These are phyloP conservation scores for Metarhizium anisopliae DNA, from an alignment of 2,329 filamentous ascomycete genomes.

Conservation along the genomic window DNA sequence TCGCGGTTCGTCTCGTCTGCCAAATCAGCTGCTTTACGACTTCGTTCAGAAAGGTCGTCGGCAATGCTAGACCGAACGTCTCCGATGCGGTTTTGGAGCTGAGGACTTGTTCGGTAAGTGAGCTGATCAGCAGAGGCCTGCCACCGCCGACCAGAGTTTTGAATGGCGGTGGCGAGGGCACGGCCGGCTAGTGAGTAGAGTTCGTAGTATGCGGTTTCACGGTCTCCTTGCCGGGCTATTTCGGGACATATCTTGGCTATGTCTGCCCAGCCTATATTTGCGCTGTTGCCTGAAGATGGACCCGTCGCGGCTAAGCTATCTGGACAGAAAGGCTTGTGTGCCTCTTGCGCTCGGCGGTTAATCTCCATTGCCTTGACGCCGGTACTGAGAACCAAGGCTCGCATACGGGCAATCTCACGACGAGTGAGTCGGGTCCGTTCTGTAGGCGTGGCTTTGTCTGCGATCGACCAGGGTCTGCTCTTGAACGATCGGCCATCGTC, in stretches of 20 bases:
- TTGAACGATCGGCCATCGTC: slow-evolving; percentile 14
- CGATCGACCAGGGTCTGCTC: slow-evolving; percentile 42
- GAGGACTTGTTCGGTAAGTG: slow-evolving; percentile 43
- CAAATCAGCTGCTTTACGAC: slow-evolving; percentile 62
- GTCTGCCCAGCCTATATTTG: slow-evolving; percentile 29
- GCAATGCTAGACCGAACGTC: slow-evolving; percentile 36
- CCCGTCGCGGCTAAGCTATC: slow-evolving; percentile 11
- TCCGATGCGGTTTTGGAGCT: slow-evolving; percentile 40
- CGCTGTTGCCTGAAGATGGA: slow-evolving; percentile 14
- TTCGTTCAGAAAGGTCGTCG: slow-evolving; percentile 48
- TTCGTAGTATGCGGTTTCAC: slow-evolving; percentile 29
- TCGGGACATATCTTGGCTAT: slow-evolving; percentile 33
- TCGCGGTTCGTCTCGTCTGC: slow-evolving; percentile 72
- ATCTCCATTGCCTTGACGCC: slow-evolving; percentile 89
- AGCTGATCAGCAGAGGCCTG: slow-evolving; percentile 52
- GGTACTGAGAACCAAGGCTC: slow-evolving; percentile 67
- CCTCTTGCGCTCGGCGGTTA: slow-evolving; percentile 50
- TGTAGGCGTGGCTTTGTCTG: slow-evolving; percentile 29
- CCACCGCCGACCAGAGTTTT: slow-evolving; percentile 44
- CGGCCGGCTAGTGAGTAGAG: slow-evolving; percentile 43
- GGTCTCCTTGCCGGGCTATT: slow-evolving; percentile 20
- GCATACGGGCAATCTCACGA: slow-evolving; percentile 72
- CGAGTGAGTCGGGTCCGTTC: slow-evolving; percentile 39
- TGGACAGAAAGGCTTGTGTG: slow-evolving; percentile 24
- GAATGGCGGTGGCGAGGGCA: slow-evolving; percentile 39